A percentile compares a stretch with the other conserved stretches of the same genome.
These are phyloP conservation scores for Penicillium malachiteum DNA, from an alignment of 495 filamentous ascomycete genomes.

Conservation along the genomic window DNA sequence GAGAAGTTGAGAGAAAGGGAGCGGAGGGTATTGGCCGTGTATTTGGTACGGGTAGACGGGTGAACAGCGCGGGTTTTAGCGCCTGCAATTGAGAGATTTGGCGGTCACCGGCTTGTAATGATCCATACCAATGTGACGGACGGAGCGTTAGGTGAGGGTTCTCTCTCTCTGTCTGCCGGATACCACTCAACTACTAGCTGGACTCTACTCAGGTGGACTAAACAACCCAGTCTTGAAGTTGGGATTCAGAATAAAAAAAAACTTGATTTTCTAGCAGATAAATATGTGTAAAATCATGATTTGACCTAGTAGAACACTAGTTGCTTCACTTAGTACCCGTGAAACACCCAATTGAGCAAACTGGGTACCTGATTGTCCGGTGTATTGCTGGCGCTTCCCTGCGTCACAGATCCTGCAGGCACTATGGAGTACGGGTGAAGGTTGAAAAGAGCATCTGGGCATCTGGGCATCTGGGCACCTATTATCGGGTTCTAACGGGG, in stretches of 20 bases:
- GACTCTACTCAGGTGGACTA: neutral
- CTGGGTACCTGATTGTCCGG: neutral
- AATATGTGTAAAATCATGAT: neutral
- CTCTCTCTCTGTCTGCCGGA: neutral
- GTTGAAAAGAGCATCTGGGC: neutral
- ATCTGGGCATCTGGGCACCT: neutral
- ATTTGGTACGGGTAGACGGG: conserved; percentile 18
- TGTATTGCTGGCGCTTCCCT: conserved; percentile 1
- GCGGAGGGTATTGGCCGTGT: conserved; percentile 27
- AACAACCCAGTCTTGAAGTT: neutral
- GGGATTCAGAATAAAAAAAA: neutral
- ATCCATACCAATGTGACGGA: neutral
- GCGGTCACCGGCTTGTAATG: conserved; percentile 14
- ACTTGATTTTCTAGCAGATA: neutral
- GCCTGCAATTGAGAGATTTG: conserved; percentile 5
- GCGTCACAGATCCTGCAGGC: conserved; percentile 3
- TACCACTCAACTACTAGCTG: conserved; percentile 1
- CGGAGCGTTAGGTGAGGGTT: neutral
- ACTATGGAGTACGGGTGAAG: neutral
- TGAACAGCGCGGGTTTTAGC: neutral
- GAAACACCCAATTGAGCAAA: conserved; percentile 9
- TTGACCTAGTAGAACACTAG: neutral
- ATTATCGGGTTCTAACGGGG: neutral
- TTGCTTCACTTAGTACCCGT: conserved; percentile 5
- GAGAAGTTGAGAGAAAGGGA: conserved; percentile 22